Base-by-base conservation (phyloP, 2,329 filamentous ascomycete genomes). In the Alternaria incomplexa region DNA sequence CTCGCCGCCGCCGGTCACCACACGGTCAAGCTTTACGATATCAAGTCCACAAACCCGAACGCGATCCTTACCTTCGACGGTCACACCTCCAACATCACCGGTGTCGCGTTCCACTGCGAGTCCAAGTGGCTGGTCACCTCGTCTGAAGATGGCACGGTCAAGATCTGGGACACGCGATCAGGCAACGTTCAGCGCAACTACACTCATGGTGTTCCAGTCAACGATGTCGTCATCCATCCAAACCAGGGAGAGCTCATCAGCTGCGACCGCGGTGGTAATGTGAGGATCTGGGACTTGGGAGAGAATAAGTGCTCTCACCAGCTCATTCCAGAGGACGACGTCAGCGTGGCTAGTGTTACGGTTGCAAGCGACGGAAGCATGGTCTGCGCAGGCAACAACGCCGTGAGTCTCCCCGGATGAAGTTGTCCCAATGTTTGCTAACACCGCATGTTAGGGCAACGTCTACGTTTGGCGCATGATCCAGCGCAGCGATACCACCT, bases 81-180 rank as follows among this genome's bases (percentile, higher is more conserved):
- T 45, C 96, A 99, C 82, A 96, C 93, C 12, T 93, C 90, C 70
- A 99, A 99, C 76, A 91, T 99, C 77, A 99, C 96, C 0, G 96
- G 96, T 46, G 92, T 99, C 50, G 94, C 94, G 11, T 99, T 99
- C 79, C 96, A 99, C 80, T 98, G 95, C 79, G 96, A 99, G 81
- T 94, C 95, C 11, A 99, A 99, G 83, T 99, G 96, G 96, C 97
- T 99, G 92, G 96, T 98, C 17, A 99, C 96, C 10, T 96, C 92
- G 80, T 97, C 93, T 50, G 96, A 99, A 81, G 96, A 99, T 77
- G 93, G 94, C 73, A 97, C 93, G 0, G 94, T 97, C 76, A 97
- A 97, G 85, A 97, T 97, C 67, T 97, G 94, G 94, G 95, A 97
- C 79, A 97, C 93, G 6, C 86, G 94, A 50, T 92, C 87, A 12